A percentile compares a stretch with the other conserved stretches of the same genome.
Conservation (phyloP, 345 rosid genomes). For the Alliaria petiolata region DNA sequence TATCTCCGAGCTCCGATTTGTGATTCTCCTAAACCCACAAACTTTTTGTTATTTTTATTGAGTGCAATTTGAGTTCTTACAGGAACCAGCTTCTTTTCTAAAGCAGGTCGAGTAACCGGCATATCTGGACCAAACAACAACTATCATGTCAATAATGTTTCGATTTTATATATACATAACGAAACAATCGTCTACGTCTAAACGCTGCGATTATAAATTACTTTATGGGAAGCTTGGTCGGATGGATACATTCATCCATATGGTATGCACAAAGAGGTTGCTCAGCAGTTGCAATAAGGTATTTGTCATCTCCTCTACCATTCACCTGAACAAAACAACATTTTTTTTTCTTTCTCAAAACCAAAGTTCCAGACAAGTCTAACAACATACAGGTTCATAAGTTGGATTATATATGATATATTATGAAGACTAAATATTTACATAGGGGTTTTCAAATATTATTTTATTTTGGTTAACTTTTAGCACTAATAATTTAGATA, state of each 20-base stretch:
- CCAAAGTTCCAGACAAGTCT: neutral
- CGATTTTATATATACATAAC: neutral
- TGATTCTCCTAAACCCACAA: too few relatives aligned
- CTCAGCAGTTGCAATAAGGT: slow-evolving; percentile 94
- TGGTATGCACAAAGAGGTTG: slow-evolving; percentile 92
- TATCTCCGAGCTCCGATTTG: too few relatives aligned
- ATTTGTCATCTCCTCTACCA: slow-evolving; percentile 92
- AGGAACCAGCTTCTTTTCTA: slow-evolving; percentile 95
- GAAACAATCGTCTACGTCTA: too few relatives aligned
- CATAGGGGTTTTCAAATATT: too few relatives aligned
- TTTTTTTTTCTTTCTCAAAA: neutral
- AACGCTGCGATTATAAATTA: too few relatives aligned
- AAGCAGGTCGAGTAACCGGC: slow-evolving; percentile 92
- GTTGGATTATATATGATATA: too few relatives aligned
- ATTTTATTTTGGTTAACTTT: too few relatives aligned
- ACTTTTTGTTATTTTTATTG: too few relatives aligned
- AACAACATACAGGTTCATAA: too few relatives aligned
- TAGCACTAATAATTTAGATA: too few relatives aligned
- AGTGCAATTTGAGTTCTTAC: too few relatives aligned
- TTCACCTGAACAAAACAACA: slow-evolving; percentile 49
- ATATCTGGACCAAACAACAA: slow-evolving; percentile 46
- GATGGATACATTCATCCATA: slow-evolving; percentile 88
- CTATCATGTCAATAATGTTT: neutral
- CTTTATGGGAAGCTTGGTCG: slow-evolving; percentile 76
- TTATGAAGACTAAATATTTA: too few relatives aligned